Percentiles rank a stretch among this genome's conserved stretches.
Conservation (phyloP, 208 protist species). For the Leishmania turanica region DNA sequence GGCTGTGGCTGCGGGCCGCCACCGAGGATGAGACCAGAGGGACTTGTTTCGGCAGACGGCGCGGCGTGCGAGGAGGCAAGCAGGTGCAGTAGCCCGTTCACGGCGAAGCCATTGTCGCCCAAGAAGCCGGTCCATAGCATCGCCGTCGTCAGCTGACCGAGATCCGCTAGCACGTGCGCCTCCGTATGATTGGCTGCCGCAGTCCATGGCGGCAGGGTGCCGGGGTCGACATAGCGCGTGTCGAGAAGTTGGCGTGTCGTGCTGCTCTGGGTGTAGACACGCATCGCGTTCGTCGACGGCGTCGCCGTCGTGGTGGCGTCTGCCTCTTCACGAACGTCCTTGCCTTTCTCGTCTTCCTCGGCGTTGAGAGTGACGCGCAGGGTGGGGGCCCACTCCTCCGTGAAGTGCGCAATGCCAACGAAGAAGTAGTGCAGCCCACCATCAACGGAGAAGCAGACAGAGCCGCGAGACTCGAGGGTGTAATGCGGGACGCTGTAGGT, state of each 20-base stretch:
- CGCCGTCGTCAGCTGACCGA: constrained; percentile 47
- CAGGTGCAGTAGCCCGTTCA: constrained; percentile 57
- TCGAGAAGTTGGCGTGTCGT: constrained; percentile 46
- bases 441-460: constrained; percentile 74
- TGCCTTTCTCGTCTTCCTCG: constrained; percentile 27
- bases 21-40: neutral
- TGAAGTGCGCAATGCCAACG: constrained; percentile 62
- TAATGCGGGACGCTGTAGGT: constrained; percentile 18
- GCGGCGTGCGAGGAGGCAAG: constrained; percentile 20
- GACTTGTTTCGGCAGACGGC: neutral
- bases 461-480: constrained; percentile 43
- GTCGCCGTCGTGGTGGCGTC: constrained; percentile 1
- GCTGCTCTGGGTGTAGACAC: constrained; percentile 54
- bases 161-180: constrained; percentile 18
- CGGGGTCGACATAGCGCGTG: constrained; percentile 44
- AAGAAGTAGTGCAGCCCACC: constrained; percentile 63
- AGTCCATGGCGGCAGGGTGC: neutral
- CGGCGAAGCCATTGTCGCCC: constrained; percentile 42
- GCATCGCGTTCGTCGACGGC: constrained; percentile 24
- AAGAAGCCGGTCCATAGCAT: constrained; percentile 73
- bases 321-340: constrained; percentile 11
- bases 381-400: constrained; percentile 61
- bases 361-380: constrained; percentile 43
- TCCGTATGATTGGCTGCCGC: neutral
- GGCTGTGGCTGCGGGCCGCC: constrained; percentile 18